Conservation (phyloP, 305 asterid species). For the Fraxinus angustifolia region DNA sequence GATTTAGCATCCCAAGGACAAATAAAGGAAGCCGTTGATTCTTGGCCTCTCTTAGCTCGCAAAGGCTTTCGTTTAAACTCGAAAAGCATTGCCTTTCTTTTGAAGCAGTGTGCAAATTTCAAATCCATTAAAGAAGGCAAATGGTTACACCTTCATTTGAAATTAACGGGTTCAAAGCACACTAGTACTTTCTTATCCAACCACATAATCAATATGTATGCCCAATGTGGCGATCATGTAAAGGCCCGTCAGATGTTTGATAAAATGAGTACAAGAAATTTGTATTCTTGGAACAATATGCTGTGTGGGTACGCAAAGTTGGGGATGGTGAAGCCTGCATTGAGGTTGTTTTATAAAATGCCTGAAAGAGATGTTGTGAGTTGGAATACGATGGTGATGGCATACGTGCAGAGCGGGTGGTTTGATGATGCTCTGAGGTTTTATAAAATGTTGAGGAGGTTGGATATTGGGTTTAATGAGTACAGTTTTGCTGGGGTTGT, state of each 20-base stretch:
- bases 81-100: slow-evolving; percentile 42
- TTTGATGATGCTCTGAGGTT: slow-evolving; percentile 51
- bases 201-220: slow-evolving; percentile 67
- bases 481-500: slow-evolving; percentile 65
- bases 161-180: slow-evolving; percentile 54
- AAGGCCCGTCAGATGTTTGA: slow-evolving; percentile 66
- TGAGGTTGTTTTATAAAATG: slow-evolving; percentile 62
- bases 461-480: slow-evolving; percentile 49
- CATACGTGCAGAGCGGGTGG: slow-evolving; percentile 47
- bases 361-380: slow-evolving; percentile 64
- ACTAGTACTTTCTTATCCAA: slow-evolving; percentile 56
- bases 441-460: slow-evolving; percentile 53
- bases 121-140: slow-evolving; percentile 47
- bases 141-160: slow-evolving; percentile 57
- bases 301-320: slow-evolving; percentile 63
- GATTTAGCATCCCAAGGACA: slow-evolving; percentile 53
- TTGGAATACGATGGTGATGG: slow-evolving; percentile 81
- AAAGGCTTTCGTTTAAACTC: slow-evolving; percentile 57
- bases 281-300: slow-evolving; percentile 88
- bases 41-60: slow-evolving; percentile 44
- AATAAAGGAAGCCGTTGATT: slow-evolving; percentile 56
- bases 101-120: slow-evolving; percentile 47
- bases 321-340: slow-evolving; percentile 62
- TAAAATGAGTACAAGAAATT: slow-evolving; percentile 54
- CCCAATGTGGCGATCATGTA: slow-evolving; percentile 58